Conservation (phyloP, 2,329 filamentous ascomycete genomes). For the Pseudogymnoascus sp. region DNA sequence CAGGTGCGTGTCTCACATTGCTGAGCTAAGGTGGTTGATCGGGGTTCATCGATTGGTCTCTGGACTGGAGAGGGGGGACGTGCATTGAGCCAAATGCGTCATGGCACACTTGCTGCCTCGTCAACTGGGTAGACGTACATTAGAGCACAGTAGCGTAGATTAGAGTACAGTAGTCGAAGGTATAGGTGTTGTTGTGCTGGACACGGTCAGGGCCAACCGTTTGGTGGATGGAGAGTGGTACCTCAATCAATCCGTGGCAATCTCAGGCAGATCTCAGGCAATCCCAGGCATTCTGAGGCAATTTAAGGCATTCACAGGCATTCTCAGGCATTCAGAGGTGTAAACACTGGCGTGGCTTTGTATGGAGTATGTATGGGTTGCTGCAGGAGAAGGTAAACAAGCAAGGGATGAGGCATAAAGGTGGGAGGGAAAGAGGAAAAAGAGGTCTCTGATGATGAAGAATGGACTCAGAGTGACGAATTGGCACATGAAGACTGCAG, state of each 20-base stretch:
- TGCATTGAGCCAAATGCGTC: conserved; percentile 7
- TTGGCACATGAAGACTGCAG: conserved; percentile 3
- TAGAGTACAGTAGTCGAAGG: not conserved
- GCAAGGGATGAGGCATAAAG: not conserved
- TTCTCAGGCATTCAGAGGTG: not conserved
- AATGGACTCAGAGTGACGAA: not conserved
- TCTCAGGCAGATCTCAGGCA: not conserved
- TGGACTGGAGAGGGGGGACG: not conserved
- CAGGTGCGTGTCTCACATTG: not conserved
- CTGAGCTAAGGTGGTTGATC: not conserved
- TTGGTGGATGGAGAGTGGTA: not conserved
- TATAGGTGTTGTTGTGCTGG: not conserved
- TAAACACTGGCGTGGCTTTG: not conserved
- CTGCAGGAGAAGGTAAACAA: conserved; percentile 5
- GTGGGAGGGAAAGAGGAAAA: not conserved
- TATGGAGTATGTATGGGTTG: conserved; percentile 1
- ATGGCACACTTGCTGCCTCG: not conserved
- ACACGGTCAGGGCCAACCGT: conserved; percentile 2
- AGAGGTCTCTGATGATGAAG: not conserved
- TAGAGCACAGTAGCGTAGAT: not conserved
- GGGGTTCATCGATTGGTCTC: conserved; percentile 5
- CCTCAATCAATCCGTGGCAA: not conserved
- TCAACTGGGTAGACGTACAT: not conserved
- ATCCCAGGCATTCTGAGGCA: not conserved
- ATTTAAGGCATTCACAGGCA: not conserved